Percentiles rank a stretch among this genome's conserved stretches.
These are phyloP conservation scores for Batkoa obscura DNA, from an alignment of 371 early-diverging fungal genomes.

Conservation along the genomic window DNA sequence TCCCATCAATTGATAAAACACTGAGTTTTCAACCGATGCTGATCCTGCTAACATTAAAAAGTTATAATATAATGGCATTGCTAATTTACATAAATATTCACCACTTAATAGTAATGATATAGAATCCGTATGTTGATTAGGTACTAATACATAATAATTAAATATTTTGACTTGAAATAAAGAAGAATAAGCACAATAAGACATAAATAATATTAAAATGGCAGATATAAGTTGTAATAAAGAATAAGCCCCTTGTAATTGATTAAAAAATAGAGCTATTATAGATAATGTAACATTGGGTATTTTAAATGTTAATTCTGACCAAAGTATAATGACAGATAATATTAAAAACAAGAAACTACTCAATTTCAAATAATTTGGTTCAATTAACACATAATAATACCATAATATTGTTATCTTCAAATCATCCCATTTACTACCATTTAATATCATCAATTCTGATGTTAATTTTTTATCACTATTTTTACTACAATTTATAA, in stretches of 20 bases:
- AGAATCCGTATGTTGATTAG: not conserved
- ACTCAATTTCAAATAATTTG: not conserved
- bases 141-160: conserved; percentile 5
- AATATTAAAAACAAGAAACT: not conserved
- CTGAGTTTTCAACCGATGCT: not conserved
- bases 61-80: not conserved
- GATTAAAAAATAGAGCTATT: not conserved
- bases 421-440: not conserved
- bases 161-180: conserved; percentile 1
- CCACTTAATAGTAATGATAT: not conserved
- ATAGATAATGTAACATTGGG: not conserved
- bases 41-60: not conserved
- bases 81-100: not conserved
- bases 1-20: conserved; percentile 1
- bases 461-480: conserved; percentile 11
- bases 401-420: not conserved
- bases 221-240: not conserved
- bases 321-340: not conserved
- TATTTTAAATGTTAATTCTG: not conserved
- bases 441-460: not conserved
- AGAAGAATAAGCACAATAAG: not conserved
- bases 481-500: conserved; percentile 27
- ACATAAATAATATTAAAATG: not conserved
- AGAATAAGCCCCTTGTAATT: not conserved
- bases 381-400: not conserved